phyloP scores from a whole-genome alignment of 495 filamentous ascomycete genomes.

The Xylaria longipes region DNA sequence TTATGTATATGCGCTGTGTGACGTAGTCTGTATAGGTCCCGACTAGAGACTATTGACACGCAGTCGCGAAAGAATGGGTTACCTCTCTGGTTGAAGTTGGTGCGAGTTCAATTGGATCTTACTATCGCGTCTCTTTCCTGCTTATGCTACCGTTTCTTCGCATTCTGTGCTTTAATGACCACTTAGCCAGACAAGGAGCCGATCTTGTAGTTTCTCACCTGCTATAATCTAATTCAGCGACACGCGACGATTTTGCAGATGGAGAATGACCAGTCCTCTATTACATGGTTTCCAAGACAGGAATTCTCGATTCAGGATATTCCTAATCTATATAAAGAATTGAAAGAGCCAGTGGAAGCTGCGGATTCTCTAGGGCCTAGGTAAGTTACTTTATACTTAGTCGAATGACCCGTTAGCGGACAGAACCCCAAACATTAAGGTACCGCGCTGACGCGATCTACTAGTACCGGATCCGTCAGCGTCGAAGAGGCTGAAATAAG shows the following conservation, averaged over 20 bases:
- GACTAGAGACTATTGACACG: too few relatives aligned
- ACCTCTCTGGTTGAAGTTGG: background rate
- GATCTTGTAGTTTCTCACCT: background rate
- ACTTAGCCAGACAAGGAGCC: background rate
- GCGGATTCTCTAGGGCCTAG: background rate
- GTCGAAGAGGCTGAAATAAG: background rate
- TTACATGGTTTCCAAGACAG: constrained; percentile 7
- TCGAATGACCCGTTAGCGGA: background rate
- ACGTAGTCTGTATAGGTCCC: background rate
- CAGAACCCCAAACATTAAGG: background rate
- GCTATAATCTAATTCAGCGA: background rate
- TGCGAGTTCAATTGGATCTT: background rate
- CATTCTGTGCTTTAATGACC: background rate
- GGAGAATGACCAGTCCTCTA: background rate
- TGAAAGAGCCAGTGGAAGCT: background rate
- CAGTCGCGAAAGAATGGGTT: background rate
- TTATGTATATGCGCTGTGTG: background rate
- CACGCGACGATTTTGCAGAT: background rate
- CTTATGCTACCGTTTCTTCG: background rate
- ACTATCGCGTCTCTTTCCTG: background rate
- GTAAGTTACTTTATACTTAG: background rate
- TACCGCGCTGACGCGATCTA: background rate
- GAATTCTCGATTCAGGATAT: background rate
- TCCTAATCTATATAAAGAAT: background rate
- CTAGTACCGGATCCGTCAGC: background rate